Evolutionary conservation across 2,329 filamentous ascomycete species (phyloP).

Genomic region (Ophiostoma himal-ulmi): DNA sequence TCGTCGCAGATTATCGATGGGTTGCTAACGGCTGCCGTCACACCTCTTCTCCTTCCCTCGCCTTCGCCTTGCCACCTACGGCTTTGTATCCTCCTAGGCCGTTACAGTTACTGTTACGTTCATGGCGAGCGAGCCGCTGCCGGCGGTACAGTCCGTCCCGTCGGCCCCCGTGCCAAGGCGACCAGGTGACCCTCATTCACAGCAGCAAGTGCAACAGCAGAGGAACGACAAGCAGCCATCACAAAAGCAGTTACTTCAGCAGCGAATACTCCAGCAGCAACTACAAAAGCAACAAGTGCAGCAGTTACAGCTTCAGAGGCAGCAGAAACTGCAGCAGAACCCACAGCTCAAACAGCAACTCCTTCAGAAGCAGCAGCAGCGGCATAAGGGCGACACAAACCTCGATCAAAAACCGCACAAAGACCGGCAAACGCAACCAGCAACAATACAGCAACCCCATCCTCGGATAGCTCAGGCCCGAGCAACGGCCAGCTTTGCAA

Average conservation of each 20-base stretch:
- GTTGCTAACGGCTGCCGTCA: constrained; percentile 1
- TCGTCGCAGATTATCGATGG: neutral
- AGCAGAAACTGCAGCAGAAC: constrained; percentile 15
- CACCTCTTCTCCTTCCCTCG: neutral
- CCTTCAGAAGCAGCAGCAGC: constrained; percentile 16
- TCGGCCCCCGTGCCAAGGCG: constrained; percentile 17
- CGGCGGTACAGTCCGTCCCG: constrained; percentile 17
- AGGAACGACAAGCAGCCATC: constrained; percentile 19
- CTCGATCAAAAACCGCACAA: constrained; percentile 5
- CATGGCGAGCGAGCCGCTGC: constrained; percentile 23
- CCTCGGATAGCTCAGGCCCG: constrained; percentile 10
- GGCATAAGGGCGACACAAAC: neutral
- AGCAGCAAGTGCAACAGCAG: constrained; percentile 4
- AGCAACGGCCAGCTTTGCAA: constrained; percentile 8
- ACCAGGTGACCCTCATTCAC: constrained; percentile 15
- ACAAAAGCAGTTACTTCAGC: constrained; percentile 22
- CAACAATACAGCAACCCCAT: neutral
- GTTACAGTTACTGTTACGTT: neutral
- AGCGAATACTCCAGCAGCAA: constrained; percentile 20
- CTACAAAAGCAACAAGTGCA: constrained; percentile 16
- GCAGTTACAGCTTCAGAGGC: constrained; percentile 14
- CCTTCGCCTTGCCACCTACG: constrained; percentile 2
- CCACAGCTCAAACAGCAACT: constrained; percentile 14
- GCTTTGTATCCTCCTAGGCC: constrained; percentile 1
- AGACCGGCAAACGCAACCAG: neutral